These are phyloP conservation scores for Russula sp. DNA, from an alignment of 768 basidiomycete genomes.

Conservation along the genomic window DNA sequence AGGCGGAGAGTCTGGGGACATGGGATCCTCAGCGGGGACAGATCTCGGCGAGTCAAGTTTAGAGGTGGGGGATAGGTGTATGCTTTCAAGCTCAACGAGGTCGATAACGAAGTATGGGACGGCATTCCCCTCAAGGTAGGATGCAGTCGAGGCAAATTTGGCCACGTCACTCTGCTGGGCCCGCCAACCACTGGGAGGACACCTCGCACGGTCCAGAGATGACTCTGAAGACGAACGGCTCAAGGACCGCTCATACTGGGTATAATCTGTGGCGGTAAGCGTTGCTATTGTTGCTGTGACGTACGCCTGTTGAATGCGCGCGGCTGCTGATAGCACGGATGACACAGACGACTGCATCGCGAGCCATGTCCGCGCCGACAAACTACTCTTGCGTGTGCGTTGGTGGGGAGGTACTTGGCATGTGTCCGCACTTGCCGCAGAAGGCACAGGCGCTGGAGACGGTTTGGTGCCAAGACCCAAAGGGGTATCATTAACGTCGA, in stretches of 20 bases:
- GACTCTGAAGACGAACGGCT: constrained; percentile 22
- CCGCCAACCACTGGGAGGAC: constrained; percentile 38
- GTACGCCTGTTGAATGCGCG: constrained; percentile 53
- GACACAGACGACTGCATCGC: constrained; percentile 15
- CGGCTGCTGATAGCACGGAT: constrained; percentile 24
- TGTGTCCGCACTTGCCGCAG: constrained; percentile 1
- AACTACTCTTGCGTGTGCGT: neutral
- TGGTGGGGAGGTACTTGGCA: constrained; percentile 1
- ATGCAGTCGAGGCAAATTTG: constrained; percentile 8
- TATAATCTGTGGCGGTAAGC: constrained; percentile 29
- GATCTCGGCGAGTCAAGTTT: neutral
- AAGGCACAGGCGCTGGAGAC: neutral
- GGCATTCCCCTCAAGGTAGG: neutral
- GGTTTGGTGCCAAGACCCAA: constrained; percentile 5
- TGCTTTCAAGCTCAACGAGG: constrained; percentile 10
- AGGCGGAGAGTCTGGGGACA: constrained; percentile 23
- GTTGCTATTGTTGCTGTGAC: constrained; percentile 48
- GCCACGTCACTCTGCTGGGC: constrained; percentile 28
- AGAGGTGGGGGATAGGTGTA: neutral
- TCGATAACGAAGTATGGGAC: constrained; percentile 17
- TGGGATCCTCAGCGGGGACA: neutral
- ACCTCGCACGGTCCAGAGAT: constrained; percentile 41
- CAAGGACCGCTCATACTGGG: constrained; percentile 15
- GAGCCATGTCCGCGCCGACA: constrained; percentile 8
- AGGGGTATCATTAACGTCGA: constrained; percentile 21